Evolutionary conservation across 495 filamentous ascomycete species (phyloP).

Genomic region (Trichoderma erinaceum): DNA sequence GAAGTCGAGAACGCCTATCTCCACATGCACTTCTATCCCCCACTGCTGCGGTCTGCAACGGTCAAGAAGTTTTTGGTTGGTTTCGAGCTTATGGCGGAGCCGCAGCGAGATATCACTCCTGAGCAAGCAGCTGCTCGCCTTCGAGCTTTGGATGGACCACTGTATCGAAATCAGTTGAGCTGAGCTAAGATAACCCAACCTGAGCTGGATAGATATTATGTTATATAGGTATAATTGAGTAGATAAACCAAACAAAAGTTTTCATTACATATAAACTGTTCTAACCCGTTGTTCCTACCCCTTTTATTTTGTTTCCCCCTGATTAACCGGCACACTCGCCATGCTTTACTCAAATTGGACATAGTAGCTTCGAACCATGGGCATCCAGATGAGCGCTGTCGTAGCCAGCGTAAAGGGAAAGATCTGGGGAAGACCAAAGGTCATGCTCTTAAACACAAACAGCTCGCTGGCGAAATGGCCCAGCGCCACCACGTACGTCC

Average conservation of each 20-base stretch:
- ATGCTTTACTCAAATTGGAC: constrained; percentile 28
- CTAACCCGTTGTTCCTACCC: neutral
- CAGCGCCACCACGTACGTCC: constrained; percentile 73
- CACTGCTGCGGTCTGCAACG: constrained; percentile 82
- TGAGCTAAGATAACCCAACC: constrained; percentile 8
- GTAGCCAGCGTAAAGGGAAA: constrained; percentile 70
- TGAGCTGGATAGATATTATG: neutral
- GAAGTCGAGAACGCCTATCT: constrained; percentile 83
- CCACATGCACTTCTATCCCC: constrained; percentile 96
- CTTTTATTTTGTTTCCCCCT: neutral
- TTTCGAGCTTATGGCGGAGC: constrained; percentile 93
- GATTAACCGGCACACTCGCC: neutral
- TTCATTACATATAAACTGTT: neutral
- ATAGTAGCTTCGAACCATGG: constrained; percentile 61
- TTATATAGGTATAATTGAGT: neutral
- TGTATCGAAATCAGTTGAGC: constrained; percentile 70
- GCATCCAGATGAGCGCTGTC: constrained; percentile 74
- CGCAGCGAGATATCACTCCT: constrained; percentile 94
- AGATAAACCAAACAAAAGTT: neutral
- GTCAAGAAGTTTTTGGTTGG: constrained; percentile 95
- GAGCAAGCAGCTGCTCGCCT: constrained; percentile 85
- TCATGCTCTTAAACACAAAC: constrained; percentile 65
- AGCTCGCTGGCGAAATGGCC: constrained; percentile 79
- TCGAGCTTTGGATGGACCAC: constrained; percentile 64
- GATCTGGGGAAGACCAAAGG: constrained; percentile 59